Conservation (phyloP, 495 filamentous ascomycete genomes). For the Tuber indicum region DNA sequence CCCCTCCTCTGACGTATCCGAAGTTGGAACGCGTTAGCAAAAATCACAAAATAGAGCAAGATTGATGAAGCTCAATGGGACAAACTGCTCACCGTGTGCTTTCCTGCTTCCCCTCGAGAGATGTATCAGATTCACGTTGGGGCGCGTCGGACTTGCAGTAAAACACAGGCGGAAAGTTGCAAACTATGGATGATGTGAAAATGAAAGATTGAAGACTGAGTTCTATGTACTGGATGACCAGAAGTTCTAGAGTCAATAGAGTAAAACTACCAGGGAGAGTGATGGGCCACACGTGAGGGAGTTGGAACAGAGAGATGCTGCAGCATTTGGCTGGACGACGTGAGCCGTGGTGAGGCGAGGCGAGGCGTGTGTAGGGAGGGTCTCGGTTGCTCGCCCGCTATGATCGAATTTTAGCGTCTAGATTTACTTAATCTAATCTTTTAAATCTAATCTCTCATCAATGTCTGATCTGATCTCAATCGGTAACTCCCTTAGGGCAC, state of each 20-base stretch:
- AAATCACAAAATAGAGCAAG: neutral
- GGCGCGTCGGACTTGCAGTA: neutral
- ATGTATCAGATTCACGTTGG: neutral
- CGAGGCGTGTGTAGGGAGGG: neutral
- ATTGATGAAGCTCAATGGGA: neutral
- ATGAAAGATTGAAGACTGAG: neutral
- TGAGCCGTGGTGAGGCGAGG: constrained; percentile 4
- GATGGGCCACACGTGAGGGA: constrained; percentile 2
- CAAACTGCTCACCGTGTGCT: neutral
- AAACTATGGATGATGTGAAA: neutral
- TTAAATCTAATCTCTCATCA: neutral
- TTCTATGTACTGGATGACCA: neutral
- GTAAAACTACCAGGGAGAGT: neutral
- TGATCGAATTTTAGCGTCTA: neutral
- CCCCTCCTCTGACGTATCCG: neutral
- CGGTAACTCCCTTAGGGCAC: constrained; percentile 6
- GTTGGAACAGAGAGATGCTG: constrained; percentile 1
- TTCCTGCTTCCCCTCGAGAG: neutral
- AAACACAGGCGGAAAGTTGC: neutral
- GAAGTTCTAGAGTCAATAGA: neutral
- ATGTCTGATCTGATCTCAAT: neutral
- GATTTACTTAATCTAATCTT: neutral
- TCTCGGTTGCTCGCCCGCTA: neutral
- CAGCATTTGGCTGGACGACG: constrained; percentile 4
- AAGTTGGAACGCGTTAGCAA: neutral